Conservation (phyloP, 768 basidiomycete species). For the Lentinus tigrinus region DNA sequence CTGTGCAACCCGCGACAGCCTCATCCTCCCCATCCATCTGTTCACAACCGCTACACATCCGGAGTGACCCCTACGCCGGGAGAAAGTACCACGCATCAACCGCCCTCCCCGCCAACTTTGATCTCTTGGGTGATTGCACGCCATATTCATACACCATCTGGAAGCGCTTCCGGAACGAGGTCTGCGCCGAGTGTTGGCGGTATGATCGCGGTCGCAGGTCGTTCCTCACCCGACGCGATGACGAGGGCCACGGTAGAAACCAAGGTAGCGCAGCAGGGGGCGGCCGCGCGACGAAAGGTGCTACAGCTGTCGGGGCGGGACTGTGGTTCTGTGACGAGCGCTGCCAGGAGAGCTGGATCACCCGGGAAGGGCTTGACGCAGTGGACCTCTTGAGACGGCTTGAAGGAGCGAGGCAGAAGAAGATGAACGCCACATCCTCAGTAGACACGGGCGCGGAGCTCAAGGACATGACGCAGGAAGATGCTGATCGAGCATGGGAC, state of each 20-base stretch:
- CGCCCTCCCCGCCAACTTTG: slow-evolving; percentile 13
- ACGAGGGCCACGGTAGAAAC: slow-evolving; percentile 13
- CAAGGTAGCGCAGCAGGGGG: neutral
- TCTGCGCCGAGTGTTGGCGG: slow-evolving; percentile 63
- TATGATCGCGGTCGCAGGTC: slow-evolving; percentile 45
- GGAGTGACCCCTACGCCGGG: slow-evolving; percentile 18
- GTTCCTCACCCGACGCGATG: slow-evolving; percentile 28
- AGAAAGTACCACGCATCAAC: slow-evolving; percentile 24
- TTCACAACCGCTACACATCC: slow-evolving; percentile 12
- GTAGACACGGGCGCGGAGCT: slow-evolving; percentile 11
- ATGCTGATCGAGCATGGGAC: slow-evolving; percentile 48
- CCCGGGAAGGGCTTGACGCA: slow-evolving; percentile 21
- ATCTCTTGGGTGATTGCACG: slow-evolving; percentile 26
- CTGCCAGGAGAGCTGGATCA: slow-evolving; percentile 47
- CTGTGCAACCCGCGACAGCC: neutral
- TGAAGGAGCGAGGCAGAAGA: slow-evolving; percentile 23
- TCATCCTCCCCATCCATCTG: neutral
- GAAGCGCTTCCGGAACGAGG: slow-evolving; percentile 64
- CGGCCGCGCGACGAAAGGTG: neutral
- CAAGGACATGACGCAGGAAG: slow-evolving; percentile 34
- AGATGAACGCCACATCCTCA: slow-evolving; percentile 19
- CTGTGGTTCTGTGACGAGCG: slow-evolving; percentile 56
- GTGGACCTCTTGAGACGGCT: slow-evolving; percentile 19
- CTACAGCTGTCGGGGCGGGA: slow-evolving; percentile 28
- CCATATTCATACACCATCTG: slow-evolving; percentile 61